phyloP scores from a whole-genome alignment of 768 basidiomycete genomes.

The Podaxis sp. region DNA sequence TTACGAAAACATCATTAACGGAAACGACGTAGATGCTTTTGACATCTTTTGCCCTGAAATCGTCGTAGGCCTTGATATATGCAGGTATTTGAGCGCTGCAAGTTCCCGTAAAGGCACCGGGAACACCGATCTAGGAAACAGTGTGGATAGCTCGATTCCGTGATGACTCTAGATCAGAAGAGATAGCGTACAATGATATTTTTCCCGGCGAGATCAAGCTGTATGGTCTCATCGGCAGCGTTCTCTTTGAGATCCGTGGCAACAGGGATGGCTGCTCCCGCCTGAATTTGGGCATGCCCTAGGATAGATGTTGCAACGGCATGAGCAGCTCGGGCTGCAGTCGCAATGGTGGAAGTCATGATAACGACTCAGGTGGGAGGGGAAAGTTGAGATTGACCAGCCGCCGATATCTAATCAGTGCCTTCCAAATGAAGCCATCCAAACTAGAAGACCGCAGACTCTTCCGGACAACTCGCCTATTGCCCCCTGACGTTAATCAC shows the following conservation, averaged over 20 bases:
- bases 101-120: constrained; percentile 74
- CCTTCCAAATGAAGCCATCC: neutral
- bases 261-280: constrained; percentile 49
- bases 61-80: constrained; percentile 63
- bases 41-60: constrained; percentile 78
- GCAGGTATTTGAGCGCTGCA: constrained; percentile 64
- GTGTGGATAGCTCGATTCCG: neutral
- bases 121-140: constrained; percentile 58
- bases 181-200: constrained; percentile 56
- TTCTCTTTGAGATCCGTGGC: constrained; percentile 56
- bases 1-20: constrained; percentile 80
- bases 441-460: neutral
- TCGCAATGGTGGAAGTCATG: constrained; percentile 48
- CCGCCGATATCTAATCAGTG: neutral
- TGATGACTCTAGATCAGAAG: neutral
- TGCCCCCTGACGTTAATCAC: too few relatives aligned
- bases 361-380: constrained; percentile 1
- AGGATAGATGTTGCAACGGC: constrained; percentile 50
- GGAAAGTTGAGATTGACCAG: neutral
- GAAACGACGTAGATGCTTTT: constrained; percentile 68
- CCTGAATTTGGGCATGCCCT: constrained; percentile 42
- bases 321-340: constrained; percentile 53
- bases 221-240: constrained; percentile 38
- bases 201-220: constrained; percentile 53
- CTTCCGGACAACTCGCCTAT: neutral